These are phyloP conservation scores for Bolboschoenoplectus hybrid DNA, from an alignment of 202 grass and related monocot species.

Conservation along the genomic window DNA sequence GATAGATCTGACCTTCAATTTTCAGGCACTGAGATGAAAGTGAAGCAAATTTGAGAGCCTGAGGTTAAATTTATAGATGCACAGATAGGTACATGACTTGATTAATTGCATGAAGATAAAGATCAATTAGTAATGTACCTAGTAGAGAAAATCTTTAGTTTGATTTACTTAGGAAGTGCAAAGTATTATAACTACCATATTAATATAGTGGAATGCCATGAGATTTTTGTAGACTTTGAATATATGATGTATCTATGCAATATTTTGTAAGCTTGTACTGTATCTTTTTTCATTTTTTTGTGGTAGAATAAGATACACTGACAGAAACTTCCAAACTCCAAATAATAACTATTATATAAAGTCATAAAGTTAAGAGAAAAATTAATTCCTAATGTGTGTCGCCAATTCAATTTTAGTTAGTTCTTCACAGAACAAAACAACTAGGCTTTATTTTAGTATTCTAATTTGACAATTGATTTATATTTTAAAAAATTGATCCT, in stretches of 20 bases:
- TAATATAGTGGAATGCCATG: neutral
- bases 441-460: neutral
- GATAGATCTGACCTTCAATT: constrained; percentile 30
- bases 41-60: constrained; percentile 20
- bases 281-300: constrained; percentile 14
- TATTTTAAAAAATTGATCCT: neutral
- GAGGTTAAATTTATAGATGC: constrained; percentile 20
- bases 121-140: neutral
- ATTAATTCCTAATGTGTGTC: neutral
- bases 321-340: constrained; percentile 33
- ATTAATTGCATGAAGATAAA: constrained; percentile 11
- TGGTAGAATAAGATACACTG: constrained; percentile 25
- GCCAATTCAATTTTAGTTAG: neutral
- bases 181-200: neutral
- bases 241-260: constrained; percentile 1
- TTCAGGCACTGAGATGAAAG: constrained; percentile 15
- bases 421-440: neutral
- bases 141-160: constrained; percentile 9
- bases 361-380: neutral
- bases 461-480: neutral
- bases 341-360: neutral
- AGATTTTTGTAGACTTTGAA: constrained; percentile 18
- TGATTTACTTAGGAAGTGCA: constrained; percentile 8
- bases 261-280: constrained; percentile 7
- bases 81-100: neutral